These are phyloP conservation scores for Xylariales sp. DNA, from an alignment of 2,329 filamentous ascomycete species.

Conservation along the genomic window DNA sequence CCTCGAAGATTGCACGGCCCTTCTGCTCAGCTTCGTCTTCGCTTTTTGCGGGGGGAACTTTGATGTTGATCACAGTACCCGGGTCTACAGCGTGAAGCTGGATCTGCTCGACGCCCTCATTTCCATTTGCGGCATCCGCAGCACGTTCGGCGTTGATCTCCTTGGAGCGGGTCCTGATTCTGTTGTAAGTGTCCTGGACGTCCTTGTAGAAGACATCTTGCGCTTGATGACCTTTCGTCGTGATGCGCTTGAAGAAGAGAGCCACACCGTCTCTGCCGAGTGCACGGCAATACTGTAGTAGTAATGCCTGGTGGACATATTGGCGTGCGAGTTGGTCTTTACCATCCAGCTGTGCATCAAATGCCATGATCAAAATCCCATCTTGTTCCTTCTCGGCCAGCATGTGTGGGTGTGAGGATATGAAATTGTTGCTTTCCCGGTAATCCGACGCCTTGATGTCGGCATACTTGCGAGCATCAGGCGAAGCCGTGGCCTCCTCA, in stretches of 20 bases:
- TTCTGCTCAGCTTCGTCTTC: constrained; percentile 59
- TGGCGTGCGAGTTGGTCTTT: constrained; percentile 74
- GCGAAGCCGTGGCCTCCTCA: constrained; percentile 69
- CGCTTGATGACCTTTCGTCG: constrained; percentile 82
- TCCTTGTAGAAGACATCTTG: constrained; percentile 89
- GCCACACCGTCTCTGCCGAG: constrained; percentile 83
- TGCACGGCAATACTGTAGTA: constrained; percentile 91
- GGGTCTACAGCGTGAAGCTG: constrained; percentile 96
- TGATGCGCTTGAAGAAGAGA: constrained; percentile 95
- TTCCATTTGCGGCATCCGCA: constrained; percentile 41
- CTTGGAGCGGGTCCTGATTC: constrained; percentile 70
- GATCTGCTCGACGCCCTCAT: constrained; percentile 84
- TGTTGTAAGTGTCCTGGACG: constrained; percentile 79
- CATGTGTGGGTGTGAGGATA: constrained; percentile 72
- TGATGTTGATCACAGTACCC: constrained; percentile 85
- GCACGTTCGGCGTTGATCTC: constrained; percentile 61
- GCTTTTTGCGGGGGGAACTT: constrained; percentile 65
- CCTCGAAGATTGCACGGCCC: constrained; percentile 73
- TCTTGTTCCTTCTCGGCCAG: constrained; percentile 84
- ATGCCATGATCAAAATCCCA: constrained; percentile 83
- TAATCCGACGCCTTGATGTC: constrained; percentile 75
- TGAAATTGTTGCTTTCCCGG: constrained; percentile 66
- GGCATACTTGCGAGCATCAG: constrained; percentile 75
- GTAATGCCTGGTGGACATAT: constrained; percentile 87
- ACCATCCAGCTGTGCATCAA: constrained; percentile 77